phyloP scores from a whole-genome alignment of 805 yeast species.

The Teunomyces cretensis region DNA sequence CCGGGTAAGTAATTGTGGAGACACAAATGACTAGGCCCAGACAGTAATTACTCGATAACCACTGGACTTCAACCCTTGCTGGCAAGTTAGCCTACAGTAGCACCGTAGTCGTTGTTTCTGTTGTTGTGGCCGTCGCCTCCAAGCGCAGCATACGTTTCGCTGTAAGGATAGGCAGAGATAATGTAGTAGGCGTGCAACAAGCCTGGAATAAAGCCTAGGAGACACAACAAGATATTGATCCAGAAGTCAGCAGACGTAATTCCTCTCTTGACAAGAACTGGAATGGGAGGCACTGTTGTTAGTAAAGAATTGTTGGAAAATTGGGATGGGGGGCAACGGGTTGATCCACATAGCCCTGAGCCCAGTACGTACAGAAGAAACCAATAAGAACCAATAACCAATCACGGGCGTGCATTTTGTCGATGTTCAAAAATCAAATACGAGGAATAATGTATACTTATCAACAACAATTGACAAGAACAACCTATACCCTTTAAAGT shows the following conservation, averaged over 20 bases:
- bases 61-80: background rate
- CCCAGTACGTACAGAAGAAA: conserved; percentile 38
- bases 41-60: too few relatives aligned
- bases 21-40: too few relatives aligned
- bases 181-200: conserved; percentile 76
- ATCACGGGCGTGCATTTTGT: conserved; percentile 47
- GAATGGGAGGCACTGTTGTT: conserved; percentile 64
- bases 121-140: conserved; percentile 32
- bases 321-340: background rate
- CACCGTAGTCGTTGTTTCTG: conserved; percentile 16
- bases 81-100: background rate
- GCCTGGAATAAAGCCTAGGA: conserved; percentile 76
- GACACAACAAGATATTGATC: conserved; percentile 69
- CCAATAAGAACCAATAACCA: conserved; percentile 68
- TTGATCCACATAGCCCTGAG: too few relatives aligned
- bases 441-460: background rate
- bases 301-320: conserved; percentile 5
- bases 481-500: background rate
- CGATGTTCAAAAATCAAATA: too few relatives aligned
- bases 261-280: conserved; percentile 74
- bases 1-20: background rate
- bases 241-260: conserved; percentile 65
- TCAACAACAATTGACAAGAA: background rate
- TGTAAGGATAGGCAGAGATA: conserved; percentile 66
- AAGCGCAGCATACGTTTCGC: conserved; percentile 25